Base-by-base conservation (phyloP, 2,329 filamentous ascomycete species). In the Pestalotiopsis sp. region DNA sequence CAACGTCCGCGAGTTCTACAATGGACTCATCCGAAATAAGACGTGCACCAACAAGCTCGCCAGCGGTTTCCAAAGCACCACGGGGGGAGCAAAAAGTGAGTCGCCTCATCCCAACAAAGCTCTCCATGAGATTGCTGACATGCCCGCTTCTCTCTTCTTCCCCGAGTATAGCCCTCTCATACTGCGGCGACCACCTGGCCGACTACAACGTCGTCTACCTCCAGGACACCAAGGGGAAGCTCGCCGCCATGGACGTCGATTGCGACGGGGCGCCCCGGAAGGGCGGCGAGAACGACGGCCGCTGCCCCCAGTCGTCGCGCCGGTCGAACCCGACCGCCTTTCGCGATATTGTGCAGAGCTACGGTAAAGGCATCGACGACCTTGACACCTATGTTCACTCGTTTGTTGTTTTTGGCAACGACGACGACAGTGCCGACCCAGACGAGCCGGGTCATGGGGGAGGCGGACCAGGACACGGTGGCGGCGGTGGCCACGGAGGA, bases 211-310 rank as follows among this genome's bases (percentile, higher is more conserved):
- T 82, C 23, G 78, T 88, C 69, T 87, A 83, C 75, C 73, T 87
- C 57, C 80, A 82, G 60, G 83, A 82, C 6, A 76, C 73, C 0
- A 73, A 76, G 12, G 78, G 79, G 4, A 75, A 81, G 36, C 79
- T 87, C 57, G 82, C 81, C 7, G 84, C 88, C 75, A 87, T 89
- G 83, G 87, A 89, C 69, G 80, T 89, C 57, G 87, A 90, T 77
- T 90, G 87, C 71, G 20, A 64, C 20, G 61, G 61, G 12, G 59
- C 7, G 2, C 23, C 25, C 57, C 57, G 41, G 3, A 23, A 13
- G 1, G n/a, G 31, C 2, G 3, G 5, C 3, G 27, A 38, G 27
- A 14, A 41, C 14, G 59, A 62, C 14, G n/a, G 59, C 27, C 59
- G 59, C 14, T 62, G 59, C 27, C 31, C 20, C 13, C 25, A 14